Conservation (phyloP, 208 protist genomes). For the Angomonas desouzai region DNA sequence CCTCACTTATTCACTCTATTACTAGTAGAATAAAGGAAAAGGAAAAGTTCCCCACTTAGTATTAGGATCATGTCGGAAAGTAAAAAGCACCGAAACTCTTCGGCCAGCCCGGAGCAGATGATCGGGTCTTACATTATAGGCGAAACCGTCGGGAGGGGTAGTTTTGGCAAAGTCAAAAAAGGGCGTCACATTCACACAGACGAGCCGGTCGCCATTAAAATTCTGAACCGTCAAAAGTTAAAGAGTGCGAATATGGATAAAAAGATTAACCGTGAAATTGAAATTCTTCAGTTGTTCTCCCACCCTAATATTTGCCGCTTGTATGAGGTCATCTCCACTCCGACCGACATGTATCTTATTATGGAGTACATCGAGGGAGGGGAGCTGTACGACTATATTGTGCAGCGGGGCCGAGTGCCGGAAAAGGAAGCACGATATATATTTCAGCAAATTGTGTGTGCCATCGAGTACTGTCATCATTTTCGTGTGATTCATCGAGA, state of each 20-base stretch:
- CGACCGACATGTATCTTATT: conserved; percentile 98
- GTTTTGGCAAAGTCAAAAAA: conserved; percentile 99
- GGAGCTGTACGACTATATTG: conserved; percentile 99
- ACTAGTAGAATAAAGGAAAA: too few species aligned
- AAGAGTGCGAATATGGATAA: conserved; percentile 90
- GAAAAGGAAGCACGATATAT: conserved; percentile 95
- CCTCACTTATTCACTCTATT: too few species aligned
- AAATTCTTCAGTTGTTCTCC: conserved; percentile 97
- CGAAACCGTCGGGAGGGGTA: conserved; percentile 98
- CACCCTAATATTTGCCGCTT: conserved; percentile 99
- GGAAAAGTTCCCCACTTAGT: not conserved
- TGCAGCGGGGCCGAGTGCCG: conserved; percentile 92
- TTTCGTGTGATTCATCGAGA: conserved; percentile 92
- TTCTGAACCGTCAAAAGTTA: conserved; percentile 98
- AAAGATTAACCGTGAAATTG: conserved; percentile 96
- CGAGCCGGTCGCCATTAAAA: conserved; percentile 98
- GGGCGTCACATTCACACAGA: conserved; percentile 95
- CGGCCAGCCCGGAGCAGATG: conserved; percentile 39
- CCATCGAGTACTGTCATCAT: conserved; percentile 98
- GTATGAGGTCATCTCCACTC: conserved; percentile 97
- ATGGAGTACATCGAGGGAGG: conserved; percentile 99
- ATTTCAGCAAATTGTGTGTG: conserved; percentile 99
- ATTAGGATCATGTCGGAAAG: conserved; percentile 2
- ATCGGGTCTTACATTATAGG: conserved; percentile 98
- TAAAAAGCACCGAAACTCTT: not conserved